Evolutionary conservation across 805 yeast species (phyloP).

Genomic region (Candida coquimbonensis): DNA sequence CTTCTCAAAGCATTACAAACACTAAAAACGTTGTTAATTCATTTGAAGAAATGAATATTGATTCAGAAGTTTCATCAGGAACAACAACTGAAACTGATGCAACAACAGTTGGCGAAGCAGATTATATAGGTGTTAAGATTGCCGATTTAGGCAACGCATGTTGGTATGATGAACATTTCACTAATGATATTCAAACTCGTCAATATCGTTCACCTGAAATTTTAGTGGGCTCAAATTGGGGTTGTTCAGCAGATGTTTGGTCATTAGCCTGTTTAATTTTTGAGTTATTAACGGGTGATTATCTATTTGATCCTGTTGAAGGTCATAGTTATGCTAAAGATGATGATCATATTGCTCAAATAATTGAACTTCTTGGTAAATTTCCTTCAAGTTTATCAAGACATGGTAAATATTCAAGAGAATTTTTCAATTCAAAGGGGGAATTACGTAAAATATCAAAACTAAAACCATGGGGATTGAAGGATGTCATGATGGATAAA

Average conservation of each 20-base stretch:
- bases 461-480: constrained; percentile 84
- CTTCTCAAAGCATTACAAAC: background rate
- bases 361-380: constrained; percentile 73
- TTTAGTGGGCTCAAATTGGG: constrained; percentile 79
- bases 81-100: too few relatives aligned
- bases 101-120: constrained; percentile 25
- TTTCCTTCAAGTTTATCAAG: constrained; percentile 53
- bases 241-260: constrained; percentile 94
- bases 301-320: constrained; percentile 78
- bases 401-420: constrained; percentile 54
- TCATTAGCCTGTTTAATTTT: constrained; percentile 88
- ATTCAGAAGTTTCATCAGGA: constrained; percentile 1
- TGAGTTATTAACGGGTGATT: constrained; percentile 91
- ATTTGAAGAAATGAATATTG: constrained; percentile 9
- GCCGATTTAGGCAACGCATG: constrained; percentile 83
- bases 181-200: constrained; percentile 65
- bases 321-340: constrained; percentile 76
- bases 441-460: constrained; percentile 72
- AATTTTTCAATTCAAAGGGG: constrained; percentile 60
- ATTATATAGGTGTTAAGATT: constrained; percentile 70
- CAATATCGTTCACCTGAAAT: constrained; percentile 87
- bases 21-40: constrained; percentile 11
- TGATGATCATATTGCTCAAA: constrained; percentile 95
- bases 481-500: constrained; percentile 76
- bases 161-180: constrained; percentile 59